These are phyloP conservation scores for Fraxinus ornus DNA, from an alignment of 305 asterid genomes.

Conservation along the genomic window DNA sequence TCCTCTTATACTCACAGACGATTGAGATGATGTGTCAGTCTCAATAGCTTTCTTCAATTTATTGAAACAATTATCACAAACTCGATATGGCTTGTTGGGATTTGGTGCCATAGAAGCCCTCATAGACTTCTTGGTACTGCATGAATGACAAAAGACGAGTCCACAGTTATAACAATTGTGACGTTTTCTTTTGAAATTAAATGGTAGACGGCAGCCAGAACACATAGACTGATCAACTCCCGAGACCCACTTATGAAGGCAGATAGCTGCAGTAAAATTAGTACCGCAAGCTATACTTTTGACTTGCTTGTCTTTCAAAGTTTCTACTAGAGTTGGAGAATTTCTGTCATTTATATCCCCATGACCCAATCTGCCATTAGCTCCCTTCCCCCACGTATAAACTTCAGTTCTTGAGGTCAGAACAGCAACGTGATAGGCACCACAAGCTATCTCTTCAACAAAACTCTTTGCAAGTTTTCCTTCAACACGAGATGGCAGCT, in stretches of 20 bases:
- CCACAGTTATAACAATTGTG: constrained; percentile 93
- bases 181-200: constrained; percentile 85
- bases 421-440: constrained; percentile 66
- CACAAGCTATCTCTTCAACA: constrained; percentile 84
- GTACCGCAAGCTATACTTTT: constrained; percentile 78
- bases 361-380: constrained; percentile 84
- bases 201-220: constrained; percentile 77
- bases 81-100: constrained; percentile 90
- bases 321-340: constrained; percentile 70
- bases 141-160: constrained; percentile 76
- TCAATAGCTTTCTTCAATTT: constrained; percentile 63
- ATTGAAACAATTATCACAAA: constrained; percentile 74
- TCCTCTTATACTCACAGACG: constrained; percentile 49
- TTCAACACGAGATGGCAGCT: constrained; percentile 65
- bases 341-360: constrained; percentile 72
- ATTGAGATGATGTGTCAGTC: constrained; percentile 43
- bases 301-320: constrained; percentile 82
- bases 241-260: constrained; percentile 88
- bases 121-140: constrained; percentile 78
- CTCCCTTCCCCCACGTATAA: constrained; percentile 86
- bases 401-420: constrained; percentile 84
- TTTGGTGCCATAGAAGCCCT: constrained; percentile 91
- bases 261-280: constrained; percentile 69
- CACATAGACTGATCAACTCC: constrained; percentile 91
- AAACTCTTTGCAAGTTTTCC: constrained; percentile 75